Base-by-base conservation (phyloP, 139 green algal genomes). In the Parachlorella kessleri region DNA sequence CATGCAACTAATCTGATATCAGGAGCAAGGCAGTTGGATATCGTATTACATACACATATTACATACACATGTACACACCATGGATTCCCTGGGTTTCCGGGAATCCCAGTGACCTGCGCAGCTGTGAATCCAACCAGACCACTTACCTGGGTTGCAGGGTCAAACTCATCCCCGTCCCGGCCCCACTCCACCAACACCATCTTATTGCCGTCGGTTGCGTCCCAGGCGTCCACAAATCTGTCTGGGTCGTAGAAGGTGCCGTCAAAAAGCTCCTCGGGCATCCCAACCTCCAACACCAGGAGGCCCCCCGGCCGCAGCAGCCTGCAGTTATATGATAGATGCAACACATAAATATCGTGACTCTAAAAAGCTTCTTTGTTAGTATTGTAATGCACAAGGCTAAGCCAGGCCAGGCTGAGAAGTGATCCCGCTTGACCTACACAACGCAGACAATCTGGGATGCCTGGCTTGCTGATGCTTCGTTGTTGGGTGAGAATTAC, bases 131-230 rank as follows among this genome's bases (percentile, higher is more conserved):
- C n/a, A n/a, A n/a, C n/a, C n/a, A 10, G 48, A 37, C 4, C 6
- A 23, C 75, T 36, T 33, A 73, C 75, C 75, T 86, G 81, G 7
- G 42, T n/a, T 33, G 53, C 67, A 33, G 64, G 6, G 66, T 86
- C 76, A 80, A 86, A 86, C 9, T 48, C 10, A 76, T 86, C 81
- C 1, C 81, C 81, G 21, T 86, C 81, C 3, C 81, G 64, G 33
- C 81, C 81, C 74, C 79, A 86, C 70, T 86, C 81, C 40, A 86
- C 81, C 75, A 86, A 53, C 59, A 86, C 81, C 14, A 65, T 67
- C 40, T 75, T 55, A 53, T 66, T 68, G 48, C 54, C 67, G 36
- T 75, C 75, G 7, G 23, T 23, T 14, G 75, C 75, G 18, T 86
- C 81, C 81, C 81, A 86, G 30, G 69, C 78, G 28, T 83, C 81